phyloP scores from a whole-genome alignment of 768 basidiomycete species.

The Strobilomyces dryophilus region DNA sequence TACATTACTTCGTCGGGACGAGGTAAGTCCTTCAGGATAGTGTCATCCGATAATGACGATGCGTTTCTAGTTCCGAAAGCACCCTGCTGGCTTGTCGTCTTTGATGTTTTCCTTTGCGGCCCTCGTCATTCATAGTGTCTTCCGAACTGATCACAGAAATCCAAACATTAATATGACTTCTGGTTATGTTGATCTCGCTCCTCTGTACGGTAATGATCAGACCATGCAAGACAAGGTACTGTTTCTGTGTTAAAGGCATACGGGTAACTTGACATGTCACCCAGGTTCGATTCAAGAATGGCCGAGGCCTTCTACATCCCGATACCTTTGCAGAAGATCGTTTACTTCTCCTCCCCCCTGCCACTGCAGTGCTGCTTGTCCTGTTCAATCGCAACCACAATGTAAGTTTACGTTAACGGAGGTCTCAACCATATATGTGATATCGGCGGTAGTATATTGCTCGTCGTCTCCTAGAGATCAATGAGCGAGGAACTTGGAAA shows the following conservation, averaged over 20 bases:
- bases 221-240: slow-evolving; percentile 51
- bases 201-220: slow-evolving; percentile 75
- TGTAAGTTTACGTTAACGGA: slow-evolving; percentile 37
- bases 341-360: slow-evolving; percentile 74
- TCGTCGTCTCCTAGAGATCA: slow-evolving; percentile 70
- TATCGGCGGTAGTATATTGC: slow-evolving; percentile 64
- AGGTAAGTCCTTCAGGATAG: slow-evolving; percentile 36
- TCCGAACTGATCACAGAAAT: slow-evolving; percentile 72
- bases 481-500: slow-evolving; percentile 63
- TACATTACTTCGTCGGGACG: slow-evolving; percentile 67
- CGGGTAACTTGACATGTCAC: background rate
- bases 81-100: slow-evolving; percentile 76
- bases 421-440: background rate
- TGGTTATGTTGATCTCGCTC: slow-evolving; percentile 81
- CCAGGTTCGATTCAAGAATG: slow-evolving; percentile 43
- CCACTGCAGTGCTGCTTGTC: slow-evolving; percentile 69
- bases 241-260: slow-evolving; percentile 12
- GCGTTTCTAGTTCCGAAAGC: slow-evolving; percentile 57
- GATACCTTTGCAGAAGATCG: slow-evolving; percentile 80
- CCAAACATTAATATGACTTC: slow-evolving; percentile 78
- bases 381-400: slow-evolving; percentile 91
- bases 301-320: slow-evolving; percentile 61
- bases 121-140: slow-evolving; percentile 82
- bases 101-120: slow-evolving; percentile 82
- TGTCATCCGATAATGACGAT: background rate